Base-by-base conservation (phyloP, 2,329 filamentous ascomycete genomes). In the Alternaria novae-zelandiae region DNA sequence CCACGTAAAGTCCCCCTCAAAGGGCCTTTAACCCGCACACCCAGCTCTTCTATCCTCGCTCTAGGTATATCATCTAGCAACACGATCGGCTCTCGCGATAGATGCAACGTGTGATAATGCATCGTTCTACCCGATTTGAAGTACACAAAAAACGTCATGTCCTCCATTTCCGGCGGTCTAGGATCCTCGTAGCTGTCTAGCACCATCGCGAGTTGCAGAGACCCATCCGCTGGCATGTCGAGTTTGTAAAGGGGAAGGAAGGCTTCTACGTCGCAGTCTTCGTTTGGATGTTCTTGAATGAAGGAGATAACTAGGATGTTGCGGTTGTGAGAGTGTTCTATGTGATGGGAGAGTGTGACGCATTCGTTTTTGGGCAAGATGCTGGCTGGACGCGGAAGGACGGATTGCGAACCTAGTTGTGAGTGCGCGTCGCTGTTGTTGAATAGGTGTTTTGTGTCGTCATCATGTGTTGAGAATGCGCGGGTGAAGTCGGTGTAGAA, bases 401-500 rank as follows among this genome's bases (percentile, higher is more conserved):
- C 46, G 2, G 78, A 76, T 55, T 81, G 79, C 5, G 77, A 70
- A 2, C 73, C 72, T 8, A 82, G 59, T 50, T 79, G 75, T 9
- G 75, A 68, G 54, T 77, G 73, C 3, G 70, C 32, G 2, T n/a
- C 30, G n/a, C 65, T 55, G 12, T 66, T 71, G 23, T 57, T 44
- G 43, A 71, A 73, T 2, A 74, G 12, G 21, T 66, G n/a, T 7
- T 51, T 53, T 15, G 68, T 60, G 12, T 65, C 10, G 1, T 73
- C 57, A 6, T 45, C n/a, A 41, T 74, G 70, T 6, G 28, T 28
- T 3, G 64, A 54, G 59, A 80, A 80, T 3, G 75, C 78, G 57
- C 76, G 70, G 41, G 47, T 67, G 55, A 82, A 82, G 57, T 81
- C 70, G 8, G 80, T 81, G 53, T 76, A 79, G 66, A 82, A 81